Evolutionary conservation across 305 asterid species (phyloP), one percentile per base, ranked within the genome.

Genomic region (Salvia sclarea): DNA sequence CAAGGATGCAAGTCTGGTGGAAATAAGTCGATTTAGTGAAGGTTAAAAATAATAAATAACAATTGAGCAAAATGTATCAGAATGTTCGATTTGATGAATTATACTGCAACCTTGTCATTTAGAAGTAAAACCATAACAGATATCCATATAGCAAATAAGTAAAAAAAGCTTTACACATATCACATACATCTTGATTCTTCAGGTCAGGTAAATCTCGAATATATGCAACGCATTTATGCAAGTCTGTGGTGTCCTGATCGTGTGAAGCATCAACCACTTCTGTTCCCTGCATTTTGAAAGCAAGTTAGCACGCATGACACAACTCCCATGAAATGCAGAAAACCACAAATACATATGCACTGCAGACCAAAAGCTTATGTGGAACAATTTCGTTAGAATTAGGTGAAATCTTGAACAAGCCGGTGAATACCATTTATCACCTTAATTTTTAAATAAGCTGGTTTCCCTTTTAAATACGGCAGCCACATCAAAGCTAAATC

Each of bases 191-290:
- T 45, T 86, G 73, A 35, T 79, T 79, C 61, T 80, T 82, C 62
- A 72, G 67, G 69, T 53, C 65, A 21, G 86, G 80, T 18, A 82
- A 66, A 69, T 85, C 85, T 68, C 58, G 81, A 40, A 93, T 70
- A 61, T 89, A 83, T 55, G 78, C 79, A 49, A 94, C 78, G 25
- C 99, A 94, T 78, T 94, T 94, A 72, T 94, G 95, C 67, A 94
- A 79, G 79, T 94, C 97, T 11, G 99, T 94, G 16, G 96, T 86
- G 71, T 91, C 95, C 72, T 91, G 99, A 79, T 91, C 96, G 61
- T 82, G 57, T 37, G 96, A 91, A 62, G 88, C 96, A 81, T 89
- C 91, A 35, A 87, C 60, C 54, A 81, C 71, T 76, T 76, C 54
- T 17, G 95, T 86, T 44, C 97, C 98, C 96, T 92, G 92, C 81